These are phyloP conservation scores for Aureobasidium sp. DNA, from an alignment of 2,329 filamentous ascomycete genomes.

Conservation along the genomic window DNA sequence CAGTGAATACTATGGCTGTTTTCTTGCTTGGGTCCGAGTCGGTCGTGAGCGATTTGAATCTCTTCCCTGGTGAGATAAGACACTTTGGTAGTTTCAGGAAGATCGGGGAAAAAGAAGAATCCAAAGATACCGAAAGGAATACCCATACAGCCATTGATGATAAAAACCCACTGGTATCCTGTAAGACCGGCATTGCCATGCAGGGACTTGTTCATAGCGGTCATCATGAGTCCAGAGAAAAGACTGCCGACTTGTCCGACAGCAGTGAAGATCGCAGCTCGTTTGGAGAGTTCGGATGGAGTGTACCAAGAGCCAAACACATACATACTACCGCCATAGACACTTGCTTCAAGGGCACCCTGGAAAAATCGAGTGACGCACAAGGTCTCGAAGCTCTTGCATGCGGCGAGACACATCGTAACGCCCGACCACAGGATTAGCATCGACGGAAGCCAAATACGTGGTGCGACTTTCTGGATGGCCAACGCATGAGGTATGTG, in stretches of 20 bases:
- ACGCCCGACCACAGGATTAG: conserved; percentile 71
- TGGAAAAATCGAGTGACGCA: conserved; percentile 45
- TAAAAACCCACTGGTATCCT: conserved; percentile 65
- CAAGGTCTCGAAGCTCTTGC: not conserved
- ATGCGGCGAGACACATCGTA: conserved; percentile 63
- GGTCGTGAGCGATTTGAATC: not conserved
- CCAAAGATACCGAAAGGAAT: conserved; percentile 62
- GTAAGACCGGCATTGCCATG: conserved; percentile 55
- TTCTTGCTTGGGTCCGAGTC: not conserved
- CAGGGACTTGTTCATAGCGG: conserved; percentile 50
- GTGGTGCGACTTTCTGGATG: conserved; percentile 68
- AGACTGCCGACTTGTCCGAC: conserved; percentile 67
- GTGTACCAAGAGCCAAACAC: conserved; percentile 66
- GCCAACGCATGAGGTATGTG: conserved; percentile 70
- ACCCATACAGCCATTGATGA: conserved; percentile 64
- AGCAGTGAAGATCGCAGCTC: conserved; percentile 67
- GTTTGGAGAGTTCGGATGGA: conserved; percentile 65
- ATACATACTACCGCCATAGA: conserved; percentile 49
- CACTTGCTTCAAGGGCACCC: conserved; percentile 58
- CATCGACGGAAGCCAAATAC: conserved; percentile 66
- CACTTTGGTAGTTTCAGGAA: conserved; percentile 41
- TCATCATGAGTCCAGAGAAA: conserved; percentile 69
- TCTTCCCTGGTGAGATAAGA: conserved; percentile 16
- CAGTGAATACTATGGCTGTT: not conserved
- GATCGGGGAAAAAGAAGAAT: conserved; percentile 60